Evolutionary conservation across 768 basidiomycete genomes (phyloP).

Genomic region (Agrocybe pediades): DNA sequence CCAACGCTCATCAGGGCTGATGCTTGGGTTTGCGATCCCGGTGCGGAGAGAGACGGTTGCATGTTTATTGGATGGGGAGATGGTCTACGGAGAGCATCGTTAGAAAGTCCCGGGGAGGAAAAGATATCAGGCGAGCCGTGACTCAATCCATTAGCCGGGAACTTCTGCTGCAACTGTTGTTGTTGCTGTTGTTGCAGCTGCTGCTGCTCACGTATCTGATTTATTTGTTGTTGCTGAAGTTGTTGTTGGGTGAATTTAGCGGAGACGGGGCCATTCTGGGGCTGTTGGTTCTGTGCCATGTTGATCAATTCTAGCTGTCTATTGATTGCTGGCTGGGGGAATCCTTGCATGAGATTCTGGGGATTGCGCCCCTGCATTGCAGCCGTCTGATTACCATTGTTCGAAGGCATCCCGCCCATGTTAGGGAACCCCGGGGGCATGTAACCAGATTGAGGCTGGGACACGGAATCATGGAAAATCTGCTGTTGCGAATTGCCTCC

Average conservation of each 20-base stretch:
- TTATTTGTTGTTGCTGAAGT: conserved; percentile 29
- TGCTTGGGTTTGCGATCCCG: conserved; percentile 1
- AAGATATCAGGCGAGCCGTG: conserved; percentile 50
- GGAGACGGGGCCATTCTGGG: conserved; percentile 3
- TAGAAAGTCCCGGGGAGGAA: conserved; percentile 42
- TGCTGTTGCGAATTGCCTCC: conserved; percentile 30
- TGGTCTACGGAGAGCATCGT: conserved; percentile 49
- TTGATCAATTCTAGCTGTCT: conserved; percentile 50
- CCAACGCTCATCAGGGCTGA: conserved; percentile 3
- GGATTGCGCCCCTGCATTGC: conserved; percentile 16
- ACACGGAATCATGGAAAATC: conserved; percentile 20
- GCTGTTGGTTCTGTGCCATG: conserved; percentile 44
- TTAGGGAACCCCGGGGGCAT: conserved; percentile 20
- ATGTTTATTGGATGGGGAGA: conserved; percentile 44
- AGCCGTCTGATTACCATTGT: conserved; percentile 18
- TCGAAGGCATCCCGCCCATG: conserved; percentile 20
- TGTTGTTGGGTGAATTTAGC: conserved; percentile 26
- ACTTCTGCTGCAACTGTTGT: conserved; percentile 29
- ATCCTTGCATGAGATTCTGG: conserved; percentile 26
- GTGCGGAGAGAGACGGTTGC: conserved; percentile 9
- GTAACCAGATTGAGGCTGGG: conserved; percentile 19
- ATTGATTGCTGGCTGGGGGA: conserved; percentile 13
- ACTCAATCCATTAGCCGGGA: conserved; percentile 33
- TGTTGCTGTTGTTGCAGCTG: conserved; percentile 35
- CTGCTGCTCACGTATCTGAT: conserved; percentile 29